These are phyloP conservation scores for Puccinia coronata DNA, from an alignment of 1,284 basidiomycete species.

Conservation along the genomic window DNA sequence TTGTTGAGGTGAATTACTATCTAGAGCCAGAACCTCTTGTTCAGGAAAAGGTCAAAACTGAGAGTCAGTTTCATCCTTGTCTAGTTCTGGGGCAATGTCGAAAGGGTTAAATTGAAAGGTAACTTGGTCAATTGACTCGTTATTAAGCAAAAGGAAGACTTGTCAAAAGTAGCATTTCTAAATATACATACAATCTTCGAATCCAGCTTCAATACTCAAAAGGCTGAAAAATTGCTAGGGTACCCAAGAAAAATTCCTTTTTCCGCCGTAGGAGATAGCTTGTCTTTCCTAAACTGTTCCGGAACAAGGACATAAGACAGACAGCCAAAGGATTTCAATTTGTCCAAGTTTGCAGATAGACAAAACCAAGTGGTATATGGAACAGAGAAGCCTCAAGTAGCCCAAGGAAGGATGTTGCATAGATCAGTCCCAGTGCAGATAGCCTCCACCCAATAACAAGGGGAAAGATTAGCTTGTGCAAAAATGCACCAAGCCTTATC, in stretches of 20 bases:
- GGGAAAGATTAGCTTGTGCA: background rate
- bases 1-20: too few species aligned
- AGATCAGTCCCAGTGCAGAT: background rate
- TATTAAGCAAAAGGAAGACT: background rate
- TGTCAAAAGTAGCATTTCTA: background rate
- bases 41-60: too few species aligned
- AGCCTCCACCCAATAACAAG: background rate
- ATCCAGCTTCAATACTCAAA: background rate
- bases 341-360: background rate
- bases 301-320: background rate
- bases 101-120: too few species aligned
- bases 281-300: background rate
- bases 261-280: background rate
- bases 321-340: conserved; percentile 1
- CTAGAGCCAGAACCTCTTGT: too few species aligned
- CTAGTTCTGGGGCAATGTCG: too few species aligned
- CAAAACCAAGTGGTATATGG: background rate
- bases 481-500: background rate
- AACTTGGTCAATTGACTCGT: too few species aligned
- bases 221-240: background rate
- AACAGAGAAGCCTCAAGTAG: background rate
- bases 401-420: background rate
- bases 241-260: conserved; percentile 6
- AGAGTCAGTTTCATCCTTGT: too few species aligned
- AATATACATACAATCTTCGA: background rate